These are phyloP conservation scores for Pontederia crassipes DNA, from an alignment of 176 grass and related monocot species.

Conservation along the genomic window DNA sequence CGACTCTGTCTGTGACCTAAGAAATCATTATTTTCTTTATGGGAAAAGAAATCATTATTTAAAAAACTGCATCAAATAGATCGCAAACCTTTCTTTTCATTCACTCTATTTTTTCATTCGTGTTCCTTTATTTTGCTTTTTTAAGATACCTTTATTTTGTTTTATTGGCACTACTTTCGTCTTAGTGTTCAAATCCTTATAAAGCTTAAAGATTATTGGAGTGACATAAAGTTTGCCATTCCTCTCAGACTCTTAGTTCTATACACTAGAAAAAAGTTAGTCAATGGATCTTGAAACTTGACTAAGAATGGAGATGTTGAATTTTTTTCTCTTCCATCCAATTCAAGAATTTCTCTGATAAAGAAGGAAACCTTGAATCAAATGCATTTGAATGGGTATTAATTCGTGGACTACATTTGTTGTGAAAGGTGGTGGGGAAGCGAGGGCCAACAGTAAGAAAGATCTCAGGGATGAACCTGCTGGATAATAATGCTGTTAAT, in stretches of 20 bases:
- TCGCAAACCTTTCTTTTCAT: too few relatives aligned
- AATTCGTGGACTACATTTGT: slow-evolving; percentile 5
- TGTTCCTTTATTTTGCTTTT: neutral
- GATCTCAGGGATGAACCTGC: slow-evolving; percentile 74
- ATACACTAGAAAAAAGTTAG: too few relatives aligned
- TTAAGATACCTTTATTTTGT: neutral
- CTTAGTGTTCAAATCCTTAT: too few relatives aligned
- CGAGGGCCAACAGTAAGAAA: slow-evolving; percentile 44
- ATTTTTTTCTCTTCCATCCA: too few relatives aligned
- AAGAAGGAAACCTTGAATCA: slow-evolving; percentile 9
- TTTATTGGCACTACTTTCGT: neutral
- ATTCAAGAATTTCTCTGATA: neutral
- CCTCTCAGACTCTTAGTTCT: too few relatives aligned
- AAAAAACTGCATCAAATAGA: too few relatives aligned
- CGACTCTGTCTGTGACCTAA: neutral
- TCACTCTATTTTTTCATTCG: too few relatives aligned
- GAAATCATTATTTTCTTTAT: neutral
- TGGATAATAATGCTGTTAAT: slow-evolving; percentile 87
- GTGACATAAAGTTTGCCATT: too few relatives aligned
- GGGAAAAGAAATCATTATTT: neutral
- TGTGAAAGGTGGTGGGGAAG: slow-evolving; percentile 59
- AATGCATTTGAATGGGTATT: neutral
- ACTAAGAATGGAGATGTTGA: too few relatives aligned
- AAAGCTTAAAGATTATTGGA: too few relatives aligned
- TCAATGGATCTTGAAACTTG: too few relatives aligned